Conservation (phyloP, 1,284 basidiomycete genomes). For the Ceratobasidium sp. region DNA sequence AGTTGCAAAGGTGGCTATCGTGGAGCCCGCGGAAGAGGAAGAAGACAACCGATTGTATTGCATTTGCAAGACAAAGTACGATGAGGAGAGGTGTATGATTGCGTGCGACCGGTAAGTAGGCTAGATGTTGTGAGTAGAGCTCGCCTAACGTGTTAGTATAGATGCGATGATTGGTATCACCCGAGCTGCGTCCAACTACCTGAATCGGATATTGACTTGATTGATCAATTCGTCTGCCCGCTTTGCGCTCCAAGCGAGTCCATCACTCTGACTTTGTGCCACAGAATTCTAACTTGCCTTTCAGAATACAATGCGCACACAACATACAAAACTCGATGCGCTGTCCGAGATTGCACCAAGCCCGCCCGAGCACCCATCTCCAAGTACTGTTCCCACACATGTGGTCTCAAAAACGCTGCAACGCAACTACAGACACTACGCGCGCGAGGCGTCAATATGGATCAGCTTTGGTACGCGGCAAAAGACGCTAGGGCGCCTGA, state of each 20-base stretch:
- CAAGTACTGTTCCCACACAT: conserved; percentile 87
- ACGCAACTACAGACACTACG: conserved; percentile 40
- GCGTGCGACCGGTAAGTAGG: conserved; percentile 83
- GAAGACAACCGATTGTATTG: conserved; percentile 86
- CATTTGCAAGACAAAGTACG: conserved; percentile 82
- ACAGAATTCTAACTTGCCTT: conserved; percentile 54
- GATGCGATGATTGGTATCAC: conserved; percentile 92
- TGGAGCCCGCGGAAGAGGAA: conserved; percentile 59
- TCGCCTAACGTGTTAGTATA: conserved; percentile 53
- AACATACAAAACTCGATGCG: conserved; percentile 82
- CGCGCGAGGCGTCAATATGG: conserved; percentile 31
- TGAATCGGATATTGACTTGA: conserved; percentile 81
- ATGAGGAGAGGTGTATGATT: conserved; percentile 87
- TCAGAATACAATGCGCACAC: conserved; percentile 75
- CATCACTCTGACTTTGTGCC: not conserved
- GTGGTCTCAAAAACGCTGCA: conserved; percentile 65
- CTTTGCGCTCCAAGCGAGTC: conserved; percentile 76
- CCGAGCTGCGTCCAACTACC: conserved; percentile 82
- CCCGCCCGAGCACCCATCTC: conserved; percentile 82
- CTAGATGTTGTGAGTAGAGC: conserved; percentile 18
- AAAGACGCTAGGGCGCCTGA: conserved; percentile 37
- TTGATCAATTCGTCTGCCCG: conserved; percentile 89
- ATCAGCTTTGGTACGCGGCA: conserved; percentile 46
- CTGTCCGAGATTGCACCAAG: conserved; percentile 69
- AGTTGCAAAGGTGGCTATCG: conserved; percentile 25